phyloP scores from a whole-genome alignment of 805 yeast genomes.

The Jamesozyma piceae region DNA sequence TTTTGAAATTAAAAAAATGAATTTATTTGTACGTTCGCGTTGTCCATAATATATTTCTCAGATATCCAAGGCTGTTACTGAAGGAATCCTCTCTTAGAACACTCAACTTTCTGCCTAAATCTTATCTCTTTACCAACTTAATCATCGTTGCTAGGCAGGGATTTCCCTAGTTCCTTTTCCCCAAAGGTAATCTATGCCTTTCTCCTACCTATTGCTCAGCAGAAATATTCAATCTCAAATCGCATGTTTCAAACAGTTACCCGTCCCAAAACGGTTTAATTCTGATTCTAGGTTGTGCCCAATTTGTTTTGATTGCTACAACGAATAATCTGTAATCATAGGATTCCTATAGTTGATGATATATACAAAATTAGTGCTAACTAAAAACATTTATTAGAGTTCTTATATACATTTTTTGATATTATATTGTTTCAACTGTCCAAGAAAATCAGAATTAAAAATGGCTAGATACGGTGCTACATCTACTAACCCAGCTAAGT shows the following conservation, averaged over 20 bases:
- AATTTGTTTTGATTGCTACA: background rate
- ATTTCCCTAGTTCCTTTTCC: too few relatives aligned
- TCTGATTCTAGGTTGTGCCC: background rate
- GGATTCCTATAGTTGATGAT: background rate
- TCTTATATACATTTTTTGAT: background rate
- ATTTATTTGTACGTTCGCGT: too few relatives aligned
- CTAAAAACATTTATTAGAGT: background rate
- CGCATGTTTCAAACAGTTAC: background rate
- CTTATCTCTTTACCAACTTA: too few relatives aligned
- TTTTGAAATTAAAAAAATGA: too few relatives aligned
- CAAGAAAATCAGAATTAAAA: constrained; percentile 20
- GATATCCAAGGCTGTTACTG: too few relatives aligned
- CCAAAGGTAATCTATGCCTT: too few relatives aligned
- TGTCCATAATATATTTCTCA: too few relatives aligned
- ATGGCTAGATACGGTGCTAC: constrained; percentile 99
- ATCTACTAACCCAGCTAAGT: constrained; percentile 98
- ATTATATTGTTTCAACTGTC: background rate
- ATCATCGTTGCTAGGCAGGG: too few relatives aligned
- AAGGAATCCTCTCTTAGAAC: too few relatives aligned
- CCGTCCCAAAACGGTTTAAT: background rate
- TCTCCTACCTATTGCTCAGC: too few relatives aligned
- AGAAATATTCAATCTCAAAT: background rate
- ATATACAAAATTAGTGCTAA: background rate
- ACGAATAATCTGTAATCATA: background rate
- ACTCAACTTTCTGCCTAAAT: too few relatives aligned